phyloP scores from a whole-genome alignment of 352 stramenopile genomes.

The Globisporangium rhizosaccharum region DNA sequence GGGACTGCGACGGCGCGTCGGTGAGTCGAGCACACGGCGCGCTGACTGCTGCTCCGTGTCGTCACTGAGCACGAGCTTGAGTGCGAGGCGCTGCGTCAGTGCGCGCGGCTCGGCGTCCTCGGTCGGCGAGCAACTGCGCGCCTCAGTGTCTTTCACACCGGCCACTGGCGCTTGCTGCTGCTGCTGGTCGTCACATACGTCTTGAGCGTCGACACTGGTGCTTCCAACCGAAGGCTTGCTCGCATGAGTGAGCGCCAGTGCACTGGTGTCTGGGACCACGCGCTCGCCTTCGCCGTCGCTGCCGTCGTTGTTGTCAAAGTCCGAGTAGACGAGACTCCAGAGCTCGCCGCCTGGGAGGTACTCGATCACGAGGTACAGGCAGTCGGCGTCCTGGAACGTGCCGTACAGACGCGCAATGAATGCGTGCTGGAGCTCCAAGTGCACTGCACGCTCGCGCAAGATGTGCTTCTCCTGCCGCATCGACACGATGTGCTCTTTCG shows the following conservation, averaged over 20 bases:
- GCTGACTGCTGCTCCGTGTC: not conserved
- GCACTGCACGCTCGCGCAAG: conserved; percentile 61
- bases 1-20: not conserved
- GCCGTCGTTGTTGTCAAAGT: conserved; percentile 26
- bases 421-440: conserved; percentile 57
- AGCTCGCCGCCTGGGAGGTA: conserved; percentile 77
- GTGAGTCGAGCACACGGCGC: not conserved
- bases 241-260: not conserved
- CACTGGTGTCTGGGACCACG: not conserved
- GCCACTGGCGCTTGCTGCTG: not conserved
- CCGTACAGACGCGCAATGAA: conserved; percentile 66
- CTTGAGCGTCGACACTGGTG: not conserved
- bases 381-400: conserved; percentile 83
- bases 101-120: conserved; percentile 3
- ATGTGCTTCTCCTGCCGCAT: conserved; percentile 79
- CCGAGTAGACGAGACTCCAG: conserved; percentile 69
- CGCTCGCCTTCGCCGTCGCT: conserved; percentile 17
- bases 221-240: not conserved
- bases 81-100: conserved; percentile 1
- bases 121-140: not conserved
- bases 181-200: not conserved
- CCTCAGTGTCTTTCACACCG: conserved; percentile 5
- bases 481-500: conserved; percentile 67
- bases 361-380: conserved; percentile 78
- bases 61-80: not conserved